These are phyloP conservation scores for Colletotrichum eremochloae DNA, from an alignment of 2,329 filamentous ascomycete genomes.

Conservation along the genomic window DNA sequence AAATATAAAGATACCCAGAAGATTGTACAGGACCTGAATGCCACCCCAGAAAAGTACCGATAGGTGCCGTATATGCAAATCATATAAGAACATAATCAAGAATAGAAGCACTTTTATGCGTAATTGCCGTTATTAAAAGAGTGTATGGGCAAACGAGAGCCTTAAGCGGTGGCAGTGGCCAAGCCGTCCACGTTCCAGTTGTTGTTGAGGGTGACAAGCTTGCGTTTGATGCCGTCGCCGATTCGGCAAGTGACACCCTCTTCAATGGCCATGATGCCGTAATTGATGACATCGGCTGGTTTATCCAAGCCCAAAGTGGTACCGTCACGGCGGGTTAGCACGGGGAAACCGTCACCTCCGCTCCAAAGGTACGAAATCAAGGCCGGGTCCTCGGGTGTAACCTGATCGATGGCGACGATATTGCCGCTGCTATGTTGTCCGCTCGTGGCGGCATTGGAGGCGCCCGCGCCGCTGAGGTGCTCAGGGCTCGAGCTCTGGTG, in stretches of 20 bases:
- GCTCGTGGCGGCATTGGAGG: conserved; percentile 20
- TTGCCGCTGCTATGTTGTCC: conserved; percentile 14
- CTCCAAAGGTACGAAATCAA: conserved; percentile 56
- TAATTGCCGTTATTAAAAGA: conserved; percentile 18
- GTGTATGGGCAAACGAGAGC: not conserved
- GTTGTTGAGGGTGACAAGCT: conserved; percentile 54
- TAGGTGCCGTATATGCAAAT: conserved; percentile 24
- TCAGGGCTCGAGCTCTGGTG: conserved; percentile 29
- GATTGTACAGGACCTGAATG: conserved; percentile 22
- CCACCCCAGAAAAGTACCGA: conserved; percentile 8
- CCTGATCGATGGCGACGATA: conserved; percentile 55
- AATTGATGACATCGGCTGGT: conserved; percentile 55
- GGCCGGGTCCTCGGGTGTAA: conserved; percentile 54
- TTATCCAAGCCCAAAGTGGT: conserved; percentile 53
- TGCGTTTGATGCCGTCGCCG: conserved; percentile 59
- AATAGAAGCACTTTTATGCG: conserved; percentile 27
- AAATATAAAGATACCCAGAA: not conserved
- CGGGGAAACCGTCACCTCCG: conserved; percentile 51
- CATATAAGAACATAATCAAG: conserved; percentile 22
- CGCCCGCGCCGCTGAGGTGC: conserved; percentile 28
- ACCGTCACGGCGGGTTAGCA: conserved; percentile 52
- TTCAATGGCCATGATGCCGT: conserved; percentile 56
- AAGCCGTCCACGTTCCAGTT: conserved; percentile 55
- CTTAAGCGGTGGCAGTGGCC: conserved; percentile 26
- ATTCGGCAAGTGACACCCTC: conserved; percentile 58